These are phyloP conservation scores for Xylariaceae sp. DNA, from an alignment of 2,329 filamentous ascomycete genomes.

Conservation along the genomic window DNA sequence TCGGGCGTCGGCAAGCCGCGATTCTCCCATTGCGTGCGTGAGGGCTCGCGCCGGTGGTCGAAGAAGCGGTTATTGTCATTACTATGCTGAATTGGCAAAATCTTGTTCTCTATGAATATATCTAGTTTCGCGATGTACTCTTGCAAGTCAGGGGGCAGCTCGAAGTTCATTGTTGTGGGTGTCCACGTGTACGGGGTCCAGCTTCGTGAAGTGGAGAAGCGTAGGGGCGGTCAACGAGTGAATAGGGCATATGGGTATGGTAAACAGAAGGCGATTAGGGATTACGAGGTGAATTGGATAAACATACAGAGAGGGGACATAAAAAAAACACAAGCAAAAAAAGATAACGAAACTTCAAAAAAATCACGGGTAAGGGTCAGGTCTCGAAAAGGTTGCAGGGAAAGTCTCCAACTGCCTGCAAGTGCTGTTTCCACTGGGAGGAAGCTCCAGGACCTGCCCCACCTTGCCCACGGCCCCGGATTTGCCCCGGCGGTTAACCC, in stretches of 20 bases:
- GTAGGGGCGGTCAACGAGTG: no score
- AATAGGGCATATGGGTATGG: neutral
- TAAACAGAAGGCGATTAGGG: neutral
- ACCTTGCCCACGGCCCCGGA: neutral
- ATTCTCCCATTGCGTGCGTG: conserved; percentile 56
- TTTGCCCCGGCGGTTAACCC: neutral
- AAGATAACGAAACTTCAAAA: no score
- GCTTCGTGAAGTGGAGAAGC: neutral
- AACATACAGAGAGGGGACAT: neutral
- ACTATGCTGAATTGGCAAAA: conserved; percentile 48
- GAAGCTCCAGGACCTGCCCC: neutral
- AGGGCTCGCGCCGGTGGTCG: conserved; percentile 57
- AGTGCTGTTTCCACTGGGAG: neutral
- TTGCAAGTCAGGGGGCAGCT: conserved; percentile 18
- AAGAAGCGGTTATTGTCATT: conserved; percentile 61
- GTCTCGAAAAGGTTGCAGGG: no score
- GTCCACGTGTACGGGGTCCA: neutral
- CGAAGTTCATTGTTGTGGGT: conserved; percentile 17
- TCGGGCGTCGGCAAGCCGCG: conserved; percentile 51
- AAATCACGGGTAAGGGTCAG: no score
- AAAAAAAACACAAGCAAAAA: no score
- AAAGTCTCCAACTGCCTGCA: neutral
- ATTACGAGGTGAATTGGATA: neutral
- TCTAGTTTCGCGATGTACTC: conserved; percentile 43
- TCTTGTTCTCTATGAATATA: conserved; percentile 51